Base-by-base conservation (phyloP, 2,329 filamentous ascomycete species). In the Paraconiothyrium brasiliense region DNA sequence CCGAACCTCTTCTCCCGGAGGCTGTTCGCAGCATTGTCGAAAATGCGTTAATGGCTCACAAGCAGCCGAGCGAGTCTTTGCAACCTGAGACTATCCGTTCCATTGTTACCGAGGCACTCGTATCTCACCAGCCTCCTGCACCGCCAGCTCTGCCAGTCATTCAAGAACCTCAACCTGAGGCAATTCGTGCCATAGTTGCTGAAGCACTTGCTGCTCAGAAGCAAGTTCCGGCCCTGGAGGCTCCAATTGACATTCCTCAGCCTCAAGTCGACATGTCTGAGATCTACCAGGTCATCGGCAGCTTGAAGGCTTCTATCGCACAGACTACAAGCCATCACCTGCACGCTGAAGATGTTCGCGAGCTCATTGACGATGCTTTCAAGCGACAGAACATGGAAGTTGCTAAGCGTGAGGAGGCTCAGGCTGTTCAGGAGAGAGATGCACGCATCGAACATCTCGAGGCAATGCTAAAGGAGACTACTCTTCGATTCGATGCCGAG, bases 21-120 rank as follows among this genome's bases (percentile, higher is more conserved):
- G 91, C 93, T 74, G 92, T 97, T 67, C 81, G 80, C 61, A 69
- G 68, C 14, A 77, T 78, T 34, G 73, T 83, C 7, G 75, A 92
- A 10, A 87, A 91, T 69, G 90, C 89, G 2, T 78, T 97, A 22
- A 74, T 78, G 32, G 72, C 79, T 49, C 80, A 78, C 34, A 67
- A 37, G 32, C 41, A 58, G 8, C 51, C 57, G 13, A 32, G 57
- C 14, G 70, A 73, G 32, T 57, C 66, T 3, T 50, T 74, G 30
- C 67, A 71, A 11, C 68, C 70, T 41, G 73, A 75, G 46, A 63
- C 60, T 3, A 70, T 75, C 24, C 68, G 72, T 10, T 64, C 71
- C 1, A 72, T 76, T 34, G 58, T 76, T 32, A 64, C 69, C 16
- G 74, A 76, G 32, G 71, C 71, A 13, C 61, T 76, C 24, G 61